Percentiles rank a stretch among this genome's conserved stretches.
Evolutionary conservation across 2,329 filamentous ascomycete species (phyloP).

Genomic region (Chaetomium sp.): DNA sequence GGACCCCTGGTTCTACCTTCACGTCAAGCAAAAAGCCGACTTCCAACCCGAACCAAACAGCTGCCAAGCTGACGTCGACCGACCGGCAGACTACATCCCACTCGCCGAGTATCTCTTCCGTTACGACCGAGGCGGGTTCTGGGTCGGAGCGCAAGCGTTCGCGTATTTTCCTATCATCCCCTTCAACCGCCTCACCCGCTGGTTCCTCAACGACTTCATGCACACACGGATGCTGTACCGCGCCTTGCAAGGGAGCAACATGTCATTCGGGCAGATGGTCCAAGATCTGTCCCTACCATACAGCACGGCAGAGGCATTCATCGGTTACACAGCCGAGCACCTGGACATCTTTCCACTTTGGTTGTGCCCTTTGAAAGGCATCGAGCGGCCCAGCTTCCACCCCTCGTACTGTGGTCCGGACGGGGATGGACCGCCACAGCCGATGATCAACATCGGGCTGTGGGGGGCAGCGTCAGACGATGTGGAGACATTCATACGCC

Average conservation of each 20-base stretch:
- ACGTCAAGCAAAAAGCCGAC: slow-evolving; percentile 47
- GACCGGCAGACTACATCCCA: slow-evolving; percentile 4
- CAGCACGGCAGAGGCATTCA: neutral
- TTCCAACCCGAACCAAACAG: neutral
- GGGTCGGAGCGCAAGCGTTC: slow-evolving; percentile 2
- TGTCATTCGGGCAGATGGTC: neutral
- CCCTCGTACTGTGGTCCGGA: neutral
- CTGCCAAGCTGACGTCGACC: neutral
- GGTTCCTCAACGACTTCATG: slow-evolving; percentile 19
- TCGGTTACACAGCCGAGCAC: neutral
- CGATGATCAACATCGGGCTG: slow-evolving; percentile 12
- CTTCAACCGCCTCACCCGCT: slow-evolving; percentile 19
- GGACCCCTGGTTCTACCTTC: slow-evolving; percentile 76
- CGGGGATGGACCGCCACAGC: neutral
- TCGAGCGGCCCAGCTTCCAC: neutral
- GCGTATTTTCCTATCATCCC: neutral
- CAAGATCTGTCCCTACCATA: slow-evolving; percentile 13
- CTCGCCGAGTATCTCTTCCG: slow-evolving; percentile 15
- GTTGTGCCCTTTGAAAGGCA: neutral
- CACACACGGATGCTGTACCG: slow-evolving; percentile 18
- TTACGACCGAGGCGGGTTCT: slow-evolving; percentile 15
- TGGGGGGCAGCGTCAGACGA: neutral
- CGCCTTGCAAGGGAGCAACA: slow-evolving; percentile 3
- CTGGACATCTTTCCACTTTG: slow-evolving; percentile 16
- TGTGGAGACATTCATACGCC: neutral